Base-by-base conservation (phyloP, 1,284 basidiomycete species). In the Crucibulum parvulum region DNA sequence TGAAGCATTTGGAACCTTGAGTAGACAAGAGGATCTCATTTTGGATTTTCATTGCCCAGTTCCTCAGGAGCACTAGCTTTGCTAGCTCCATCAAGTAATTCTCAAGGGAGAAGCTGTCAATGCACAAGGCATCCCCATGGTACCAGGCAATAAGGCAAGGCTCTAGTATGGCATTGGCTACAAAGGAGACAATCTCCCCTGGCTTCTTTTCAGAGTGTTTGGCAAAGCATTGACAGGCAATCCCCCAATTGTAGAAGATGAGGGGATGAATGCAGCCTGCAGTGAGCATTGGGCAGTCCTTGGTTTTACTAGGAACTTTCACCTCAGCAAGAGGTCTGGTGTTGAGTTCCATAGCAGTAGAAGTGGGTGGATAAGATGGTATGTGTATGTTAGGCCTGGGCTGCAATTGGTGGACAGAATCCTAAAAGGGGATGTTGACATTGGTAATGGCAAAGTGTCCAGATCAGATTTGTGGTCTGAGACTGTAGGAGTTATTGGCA, bases 11-110 rank as follows among this genome's bases (percentile, higher is more conserved):
- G 35, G 16, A 18, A 15, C 48, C 50, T 36, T 62, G 62, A 9
- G 54, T 50, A 7, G 56, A 53, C 2, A 55, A 61, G n/a, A 62
- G 54, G 38, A 67, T 65, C 9, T 50, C 16, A 41, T 66, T 53
- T 7, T 36, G 11, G 47, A 62, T 53, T 8, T 65, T 57, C 34
- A 56, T 53, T 2, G 61, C 64, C 66, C 64, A 67, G 53, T 61
- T 66, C 51, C 56, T 60, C 36, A 51, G 35, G 2, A 69, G 58
- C 0, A 60, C 59, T 2, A 64, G 36, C 18, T 41, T 52, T 31
- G 61, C 31, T 7, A 69, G 55, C 31, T 67, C 61, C 4, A 10
- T n/a, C 6, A 66, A 54, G 51, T 66, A 69, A 4, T 53, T 41
- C 0, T 48, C 51, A 8, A 69, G 62, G 0, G 58, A 35, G 38